A percentile compares a stretch with the other conserved stretches of the same genome.
Evolutionary conservation across 176 grass and related monocot species (phyloP).

Genomic region (Musa troglodytarum): DNA sequence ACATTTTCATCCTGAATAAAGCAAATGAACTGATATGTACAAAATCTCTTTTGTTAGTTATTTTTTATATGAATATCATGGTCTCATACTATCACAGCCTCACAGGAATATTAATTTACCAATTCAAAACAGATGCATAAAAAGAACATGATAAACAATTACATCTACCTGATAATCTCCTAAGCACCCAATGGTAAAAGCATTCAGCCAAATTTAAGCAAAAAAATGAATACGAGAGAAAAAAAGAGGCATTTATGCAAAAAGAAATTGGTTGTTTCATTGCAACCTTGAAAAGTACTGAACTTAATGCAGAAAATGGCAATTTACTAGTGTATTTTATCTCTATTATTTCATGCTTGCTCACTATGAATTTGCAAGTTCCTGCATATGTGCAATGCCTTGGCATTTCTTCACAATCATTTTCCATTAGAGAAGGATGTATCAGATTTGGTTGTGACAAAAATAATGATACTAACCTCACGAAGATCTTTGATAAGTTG

Average conservation of each 20-base stretch:
- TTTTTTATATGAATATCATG: not conserved
- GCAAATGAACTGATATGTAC: not conserved
- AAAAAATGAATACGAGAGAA: not conserved
- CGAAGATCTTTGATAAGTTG: slow-evolving; percentile 96
- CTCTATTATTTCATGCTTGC: too few relatives aligned
- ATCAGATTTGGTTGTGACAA: not conserved
- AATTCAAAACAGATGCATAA: not conserved
- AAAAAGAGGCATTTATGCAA: not conserved
- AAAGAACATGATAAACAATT: too few relatives aligned
- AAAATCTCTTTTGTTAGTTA: not conserved
- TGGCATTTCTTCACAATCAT: not conserved
- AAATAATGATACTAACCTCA: slow-evolving; percentile 42
- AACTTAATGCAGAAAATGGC: too few relatives aligned
- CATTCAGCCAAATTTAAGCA: too few relatives aligned
- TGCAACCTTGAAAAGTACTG: too few relatives aligned
- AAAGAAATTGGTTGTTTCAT: too few relatives aligned
- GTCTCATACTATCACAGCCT: too few relatives aligned
- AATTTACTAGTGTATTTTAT: too few relatives aligned
- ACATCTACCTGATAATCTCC: too few relatives aligned
- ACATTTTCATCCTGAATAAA: slow-evolving; percentile 1
- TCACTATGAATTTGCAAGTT: too few relatives aligned
- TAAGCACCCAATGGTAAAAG: too few relatives aligned
- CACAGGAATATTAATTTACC: too few relatives aligned
- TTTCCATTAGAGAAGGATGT: not conserved
- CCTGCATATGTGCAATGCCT: not conserved